Evolutionary conservation across 441 rosid genomes (phyloP).

Genomic region (Flueggea neowawraea): DNA sequence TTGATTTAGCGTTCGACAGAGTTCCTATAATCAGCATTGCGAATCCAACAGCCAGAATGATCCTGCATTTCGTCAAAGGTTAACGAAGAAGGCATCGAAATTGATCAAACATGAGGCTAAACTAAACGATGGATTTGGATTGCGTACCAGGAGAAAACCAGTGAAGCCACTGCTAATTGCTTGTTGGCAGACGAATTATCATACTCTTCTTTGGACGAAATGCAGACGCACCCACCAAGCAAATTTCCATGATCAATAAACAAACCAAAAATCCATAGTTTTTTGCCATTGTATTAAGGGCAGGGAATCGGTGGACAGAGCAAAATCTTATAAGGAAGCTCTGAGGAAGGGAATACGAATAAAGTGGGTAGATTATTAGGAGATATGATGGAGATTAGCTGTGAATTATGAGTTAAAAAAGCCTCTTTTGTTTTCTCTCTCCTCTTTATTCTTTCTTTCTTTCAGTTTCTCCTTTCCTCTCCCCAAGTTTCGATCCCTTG

Average conservation of each 20-base stretch:
- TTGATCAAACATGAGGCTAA: neutral
- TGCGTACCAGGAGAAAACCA: constrained; percentile 72
- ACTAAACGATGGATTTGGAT: neutral
- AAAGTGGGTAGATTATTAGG: constrained; percentile 26
- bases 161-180: constrained; percentile 78
- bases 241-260: constrained; percentile 58
- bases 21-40: constrained; percentile 63
- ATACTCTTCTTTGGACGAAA: constrained; percentile 52
- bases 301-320: no score
- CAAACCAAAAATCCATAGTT: constrained; percentile 51
- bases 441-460: constrained; percentile 32
- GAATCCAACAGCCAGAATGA: constrained; percentile 50
- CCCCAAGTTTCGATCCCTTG: constrained; percentile 55
- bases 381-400: constrained; percentile 26
- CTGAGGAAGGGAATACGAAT: constrained; percentile 45
- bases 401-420: constrained; percentile 30
- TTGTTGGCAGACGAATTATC: constrained; percentile 51
- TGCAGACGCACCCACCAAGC: constrained; percentile 78
- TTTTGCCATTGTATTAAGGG: constrained; percentile 26
- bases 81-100: no score
- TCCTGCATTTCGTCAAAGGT: constrained; percentile 30
- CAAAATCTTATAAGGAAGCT: neutral
- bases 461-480: constrained; percentile 14
- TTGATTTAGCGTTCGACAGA: constrained; percentile 54
- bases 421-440: constrained; percentile 16